These are phyloP conservation scores for Lavandula angustifolia DNA, from an alignment of 257 asterid genomes.

Conservation along the genomic window DNA sequence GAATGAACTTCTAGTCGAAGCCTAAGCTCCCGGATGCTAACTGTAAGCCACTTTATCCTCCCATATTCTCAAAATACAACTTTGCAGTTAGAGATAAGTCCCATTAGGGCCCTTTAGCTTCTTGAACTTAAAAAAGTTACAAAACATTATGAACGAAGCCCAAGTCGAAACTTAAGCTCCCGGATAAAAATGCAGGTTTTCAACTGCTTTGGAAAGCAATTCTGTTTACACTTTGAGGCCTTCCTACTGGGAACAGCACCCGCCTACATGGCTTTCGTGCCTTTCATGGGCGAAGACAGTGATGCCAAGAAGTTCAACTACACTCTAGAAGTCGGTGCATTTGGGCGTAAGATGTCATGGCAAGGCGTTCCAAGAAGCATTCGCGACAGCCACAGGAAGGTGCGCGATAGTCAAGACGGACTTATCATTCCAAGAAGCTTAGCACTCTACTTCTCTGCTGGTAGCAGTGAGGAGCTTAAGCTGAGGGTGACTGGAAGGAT, in stretches of 20 bases:
- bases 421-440: conserved; percentile 65
- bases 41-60: no score
- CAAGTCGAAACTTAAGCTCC: conserved; percentile 8
- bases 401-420: conserved; percentile 82
- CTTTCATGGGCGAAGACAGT: conserved; percentile 82
- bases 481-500: conserved; percentile 77
- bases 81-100: no score
- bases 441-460: conserved; percentile 77
- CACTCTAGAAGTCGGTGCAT: conserved; percentile 72
- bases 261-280: conserved; percentile 82
- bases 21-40: no score
- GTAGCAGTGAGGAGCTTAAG: conserved; percentile 66
- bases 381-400: conserved; percentile 69
- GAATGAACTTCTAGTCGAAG: no score
- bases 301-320: conserved; percentile 75
- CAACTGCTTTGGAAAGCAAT: conserved; percentile 71
- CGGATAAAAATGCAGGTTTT: conserved; percentile 59
- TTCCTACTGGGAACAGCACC: conserved; percentile 70
- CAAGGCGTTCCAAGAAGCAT: conserved; percentile 92
- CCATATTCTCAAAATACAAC: no score
- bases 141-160: neutral
- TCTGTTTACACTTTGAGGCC: conserved; percentile 89
- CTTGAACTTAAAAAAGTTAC: neutral
- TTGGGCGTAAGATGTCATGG: conserved; percentile 72
- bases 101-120: neutral